Evolutionary conservation across 1,139 yeast genomes (phyloP).

Genomic region (Suhomyces kunorum): DNA sequence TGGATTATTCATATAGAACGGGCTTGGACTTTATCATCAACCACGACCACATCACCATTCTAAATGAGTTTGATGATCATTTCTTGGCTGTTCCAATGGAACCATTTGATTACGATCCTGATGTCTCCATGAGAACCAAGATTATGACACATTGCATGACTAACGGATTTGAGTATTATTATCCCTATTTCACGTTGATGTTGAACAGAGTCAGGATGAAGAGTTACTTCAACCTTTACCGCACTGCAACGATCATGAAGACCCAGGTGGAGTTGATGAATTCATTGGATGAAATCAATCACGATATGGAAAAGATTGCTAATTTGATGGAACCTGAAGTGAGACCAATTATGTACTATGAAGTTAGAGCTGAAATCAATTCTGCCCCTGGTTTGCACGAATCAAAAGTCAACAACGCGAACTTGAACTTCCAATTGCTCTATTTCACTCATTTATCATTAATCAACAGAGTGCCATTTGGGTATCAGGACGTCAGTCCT

Average conservation of each 20-base stretch:
- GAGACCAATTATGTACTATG: constrained; percentile 18
- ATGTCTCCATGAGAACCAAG: constrained; percentile 1
- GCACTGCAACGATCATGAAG: constrained; percentile 14
- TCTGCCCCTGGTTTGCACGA: constrained; percentile 2
- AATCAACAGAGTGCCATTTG: constrained; percentile 18
- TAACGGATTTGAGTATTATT: constrained; percentile 16
- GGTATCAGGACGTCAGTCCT: constrained; percentile 6
- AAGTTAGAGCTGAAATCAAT: not conserved
- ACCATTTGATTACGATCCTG: constrained; percentile 8
- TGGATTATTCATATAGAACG: constrained; percentile 26
- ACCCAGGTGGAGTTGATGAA: constrained; percentile 10
- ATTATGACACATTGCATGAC: constrained; percentile 8
- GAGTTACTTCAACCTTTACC: constrained; percentile 22
- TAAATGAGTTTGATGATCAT: constrained; percentile 14
- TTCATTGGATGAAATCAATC: constrained; percentile 17
- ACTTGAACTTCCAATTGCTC: constrained; percentile 12
- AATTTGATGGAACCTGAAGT: constrained; percentile 22
- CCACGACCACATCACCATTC: constrained; percentile 21
- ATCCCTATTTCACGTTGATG: constrained; percentile 19
- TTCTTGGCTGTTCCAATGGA: constrained; percentile 13
- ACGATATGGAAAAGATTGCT: constrained; percentile 20
- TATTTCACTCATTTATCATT: constrained; percentile 17
- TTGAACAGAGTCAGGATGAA: constrained; percentile 24
- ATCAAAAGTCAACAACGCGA: constrained; percentile 4
- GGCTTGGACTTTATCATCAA: constrained; percentile 24